Base-by-base conservation (phyloP, 371 early-diverging fungal species). In the Basidiobolus heterosporus region DNA sequence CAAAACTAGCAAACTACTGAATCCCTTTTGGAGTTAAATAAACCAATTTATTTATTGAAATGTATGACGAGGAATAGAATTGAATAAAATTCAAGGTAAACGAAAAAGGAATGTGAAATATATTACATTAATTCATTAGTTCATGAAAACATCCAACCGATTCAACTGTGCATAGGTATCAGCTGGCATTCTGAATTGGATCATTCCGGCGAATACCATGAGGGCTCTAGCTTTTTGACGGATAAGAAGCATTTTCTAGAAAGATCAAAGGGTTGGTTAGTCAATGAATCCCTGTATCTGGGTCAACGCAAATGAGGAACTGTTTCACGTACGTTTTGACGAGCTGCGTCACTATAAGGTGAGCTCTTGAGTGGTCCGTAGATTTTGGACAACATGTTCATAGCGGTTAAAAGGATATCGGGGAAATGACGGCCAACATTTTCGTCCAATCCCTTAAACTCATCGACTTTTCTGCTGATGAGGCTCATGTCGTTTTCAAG, bases 171-270 rank as follows among this genome's bases (percentile, higher is more conserved):
- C 74, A 45, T 81, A 76, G 0, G 78, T 78, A 45, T 88, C 90
- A 2, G 71, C 68, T 4, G 89, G 82, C 59, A 90, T 82, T 18
- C 81, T 65, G 62, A 84, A 83, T 59, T 83, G 83, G 47, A 89
- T 70, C 50, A 75, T 68, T 8, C 89, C 88, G 0, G 83, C 75
- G 71, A 87, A 88, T 38, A 78, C 69, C 55, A 84, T 71, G 13
- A 92, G 42, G 3, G 76, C 69, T 37, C 78, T 72, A 8, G 77
- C 74, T 37, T 63, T 64, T 16, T 61, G 37, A 18, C 42, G 42
- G 17, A 20, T 17, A 11, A 20, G 20, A 17, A 44, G n/a, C 38
- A 38, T 23, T 22, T 44, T 44, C 22, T 41, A 38, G n/a, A 8
- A 36, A 7, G 6, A 30, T 30, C 22, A 11, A 22, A 30, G 17